A percentile compares a stretch with the other conserved stretches of the same genome.
These are phyloP conservation scores for Monosporascus ibericus DNA, from an alignment of 2,329 filamentous ascomycete genomes.

Conservation along the genomic window DNA sequence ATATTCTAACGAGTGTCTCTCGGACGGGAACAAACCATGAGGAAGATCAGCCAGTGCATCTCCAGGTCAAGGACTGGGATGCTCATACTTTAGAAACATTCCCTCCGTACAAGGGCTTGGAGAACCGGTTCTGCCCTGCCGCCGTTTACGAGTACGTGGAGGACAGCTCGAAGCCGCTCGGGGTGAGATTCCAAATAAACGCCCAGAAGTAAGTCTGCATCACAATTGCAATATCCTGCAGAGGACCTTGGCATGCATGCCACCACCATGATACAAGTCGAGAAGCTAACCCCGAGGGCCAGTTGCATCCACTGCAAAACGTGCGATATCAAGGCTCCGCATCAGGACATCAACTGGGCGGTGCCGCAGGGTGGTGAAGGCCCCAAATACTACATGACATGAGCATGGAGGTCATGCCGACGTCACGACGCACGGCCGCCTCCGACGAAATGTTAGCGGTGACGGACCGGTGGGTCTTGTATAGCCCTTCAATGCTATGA, in stretches of 20 bases:
- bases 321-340: conserved; percentile 95
- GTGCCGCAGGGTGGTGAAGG: conserved; percentile 87
- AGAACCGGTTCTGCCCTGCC: conserved; percentile 95
- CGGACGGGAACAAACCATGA: conserved; percentile 97
- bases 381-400: conserved; percentile 68
- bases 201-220: conserved; percentile 75
- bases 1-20: conserved; percentile 91
- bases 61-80: conserved; percentile 95
- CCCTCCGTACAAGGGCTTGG: conserved; percentile 83
- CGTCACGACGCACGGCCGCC: no score
- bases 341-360: conserved; percentile 96
- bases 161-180: conserved; percentile 77
- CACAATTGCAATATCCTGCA: background rate
- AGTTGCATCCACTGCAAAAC: conserved; percentile 99
- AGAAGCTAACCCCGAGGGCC: conserved; percentile 20
- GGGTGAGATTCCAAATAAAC: conserved; percentile 96
- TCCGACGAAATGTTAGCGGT: no score
- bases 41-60: conserved; percentile 93
- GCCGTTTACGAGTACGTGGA: conserved; percentile 98
- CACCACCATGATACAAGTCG: background rate
- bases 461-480: no score
- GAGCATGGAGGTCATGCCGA: background rate
- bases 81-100: conserved; percentile 77
- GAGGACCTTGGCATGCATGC: background rate
- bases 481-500: no score